These are phyloP conservation scores for Dunaliella primolecta DNA, from an alignment of 139 green algal genomes.

Conservation along the genomic window DNA sequence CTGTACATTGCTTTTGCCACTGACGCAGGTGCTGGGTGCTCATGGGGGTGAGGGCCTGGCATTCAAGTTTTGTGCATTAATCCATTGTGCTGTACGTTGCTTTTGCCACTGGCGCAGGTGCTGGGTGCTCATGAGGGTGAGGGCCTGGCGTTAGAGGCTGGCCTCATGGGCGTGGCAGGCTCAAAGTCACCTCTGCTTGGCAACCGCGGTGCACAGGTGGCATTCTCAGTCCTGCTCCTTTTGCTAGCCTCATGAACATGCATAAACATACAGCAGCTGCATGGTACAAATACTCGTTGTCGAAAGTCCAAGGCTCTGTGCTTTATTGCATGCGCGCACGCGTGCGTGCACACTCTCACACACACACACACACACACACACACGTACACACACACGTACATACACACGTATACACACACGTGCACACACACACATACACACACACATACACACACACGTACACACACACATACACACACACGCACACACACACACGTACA, in stretches of 20 bases:
- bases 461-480: background rate
- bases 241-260: background rate
- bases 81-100: background rate
- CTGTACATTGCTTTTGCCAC: background rate
- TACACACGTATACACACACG: no score
- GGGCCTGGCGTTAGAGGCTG: slow-evolving; percentile 60
- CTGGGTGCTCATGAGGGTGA: slow-evolving; percentile 74
- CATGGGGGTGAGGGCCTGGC: slow-evolving; percentile 79
- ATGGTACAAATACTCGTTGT: slow-evolving; percentile 1
- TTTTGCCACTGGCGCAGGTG: slow-evolving; percentile 36
- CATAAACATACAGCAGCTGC: background rate
- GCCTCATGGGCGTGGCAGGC: slow-evolving; percentile 32
- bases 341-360: no score
- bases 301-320: background rate
- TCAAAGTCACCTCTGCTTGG: slow-evolving; percentile 27
- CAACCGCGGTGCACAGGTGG: background rate
- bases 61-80: slow-evolving; percentile 30
- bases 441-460: no score
- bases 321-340: background rate
- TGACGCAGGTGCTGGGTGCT: slow-evolving; percentile 58
- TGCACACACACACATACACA: no score
- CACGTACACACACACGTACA: no score
- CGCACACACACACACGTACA: background rate
- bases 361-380: background rate
- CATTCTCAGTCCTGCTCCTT: background rate